A percentile compares a stretch with the other conserved stretches of the same genome.
Conservation (phyloP, 169 alveolate species). For the Plasmodium vivax region DNA sequence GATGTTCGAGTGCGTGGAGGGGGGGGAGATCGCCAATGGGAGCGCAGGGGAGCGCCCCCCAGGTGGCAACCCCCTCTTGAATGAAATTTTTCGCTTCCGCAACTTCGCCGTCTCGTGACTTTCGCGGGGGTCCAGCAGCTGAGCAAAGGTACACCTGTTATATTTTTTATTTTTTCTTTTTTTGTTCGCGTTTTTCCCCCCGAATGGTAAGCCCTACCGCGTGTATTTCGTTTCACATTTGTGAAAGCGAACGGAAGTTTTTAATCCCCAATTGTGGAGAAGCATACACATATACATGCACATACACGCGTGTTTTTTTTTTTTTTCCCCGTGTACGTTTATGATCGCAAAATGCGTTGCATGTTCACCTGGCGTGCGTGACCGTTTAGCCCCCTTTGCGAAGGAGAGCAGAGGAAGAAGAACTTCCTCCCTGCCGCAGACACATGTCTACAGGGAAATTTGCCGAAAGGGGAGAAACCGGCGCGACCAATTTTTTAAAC, state of each 20-base stretch:
- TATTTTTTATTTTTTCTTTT: not conserved
- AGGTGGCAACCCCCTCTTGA: slow-evolving; percentile 25
- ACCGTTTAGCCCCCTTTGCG: not conserved
- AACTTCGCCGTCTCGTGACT: slow-evolving; percentile 56
- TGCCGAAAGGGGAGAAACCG: not conserved
- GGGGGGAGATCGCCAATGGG: not conserved
- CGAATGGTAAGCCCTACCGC: not conserved
- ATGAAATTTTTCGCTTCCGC: slow-evolving; percentile 49
- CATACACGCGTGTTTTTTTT: not conserved
- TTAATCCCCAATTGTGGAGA: not conserved
- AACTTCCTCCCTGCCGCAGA: not conserved
- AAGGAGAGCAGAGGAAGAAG: not conserved
- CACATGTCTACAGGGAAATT: not conserved
- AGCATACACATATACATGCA: too few species aligned
- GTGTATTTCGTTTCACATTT: not conserved
- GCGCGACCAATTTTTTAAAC: not conserved
- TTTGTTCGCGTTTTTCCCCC: not conserved
- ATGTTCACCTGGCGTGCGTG: not conserved
- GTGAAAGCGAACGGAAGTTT: not conserved
- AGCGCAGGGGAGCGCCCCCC: not conserved
- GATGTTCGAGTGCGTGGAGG: slow-evolving; percentile 47
- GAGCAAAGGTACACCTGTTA: not conserved
- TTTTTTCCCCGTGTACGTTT: not conserved
- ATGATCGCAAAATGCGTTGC: not conserved
- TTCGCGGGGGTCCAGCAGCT: not conserved